phyloP scores from a whole-genome alignment of 441 rosid genomes.

The Mallotus japonicus region DNA sequence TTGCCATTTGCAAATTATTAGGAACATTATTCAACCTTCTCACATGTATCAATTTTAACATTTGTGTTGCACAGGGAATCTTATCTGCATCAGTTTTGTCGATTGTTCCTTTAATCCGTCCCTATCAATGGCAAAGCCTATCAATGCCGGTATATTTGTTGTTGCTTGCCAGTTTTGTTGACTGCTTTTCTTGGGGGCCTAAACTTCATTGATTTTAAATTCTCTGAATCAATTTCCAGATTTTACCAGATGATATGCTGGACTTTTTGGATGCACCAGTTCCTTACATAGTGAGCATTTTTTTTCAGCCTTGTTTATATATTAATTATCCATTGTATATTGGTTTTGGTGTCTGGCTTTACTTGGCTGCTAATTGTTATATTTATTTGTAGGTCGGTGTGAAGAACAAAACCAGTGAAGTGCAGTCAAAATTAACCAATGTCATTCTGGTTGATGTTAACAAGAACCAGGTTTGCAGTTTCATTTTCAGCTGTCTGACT shows the following conservation, averaged over 20 bases:
- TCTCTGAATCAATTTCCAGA: constrained; percentile 43
- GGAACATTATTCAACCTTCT: background rate
- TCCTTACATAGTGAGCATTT: constrained; percentile 81
- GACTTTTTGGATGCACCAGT: constrained; percentile 98
- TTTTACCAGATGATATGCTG: constrained; percentile 85
- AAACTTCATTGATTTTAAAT: constrained; percentile 23
- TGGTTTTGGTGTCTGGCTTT: background rate
- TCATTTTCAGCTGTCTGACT: constrained; percentile 2
- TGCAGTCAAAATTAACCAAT: constrained; percentile 72
- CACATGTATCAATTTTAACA: constrained; percentile 1
- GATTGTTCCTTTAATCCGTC: constrained; percentile 76
- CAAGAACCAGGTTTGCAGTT: constrained; percentile 78
- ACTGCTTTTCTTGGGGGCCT: background rate
- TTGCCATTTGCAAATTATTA: too few species aligned
- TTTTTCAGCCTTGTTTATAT: background rate
- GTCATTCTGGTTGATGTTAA: constrained; percentile 69
- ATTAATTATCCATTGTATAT: background rate
- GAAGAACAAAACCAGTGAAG: constrained; percentile 86
- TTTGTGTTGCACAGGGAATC: constrained; percentile 56
- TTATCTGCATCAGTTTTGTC: constrained; percentile 87
- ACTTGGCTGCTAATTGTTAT: background rate
- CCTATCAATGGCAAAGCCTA: constrained; percentile 97
- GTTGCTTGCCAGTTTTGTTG: constrained; percentile 14
- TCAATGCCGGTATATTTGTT: constrained; percentile 73
- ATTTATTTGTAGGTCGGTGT: constrained; percentile 70